Percentiles rank a stretch among this genome's conserved stretches.
Evolutionary conservation across 495 filamentous ascomycete species (phyloP).

Genomic region (Talaromyces borbonicus): DNA sequence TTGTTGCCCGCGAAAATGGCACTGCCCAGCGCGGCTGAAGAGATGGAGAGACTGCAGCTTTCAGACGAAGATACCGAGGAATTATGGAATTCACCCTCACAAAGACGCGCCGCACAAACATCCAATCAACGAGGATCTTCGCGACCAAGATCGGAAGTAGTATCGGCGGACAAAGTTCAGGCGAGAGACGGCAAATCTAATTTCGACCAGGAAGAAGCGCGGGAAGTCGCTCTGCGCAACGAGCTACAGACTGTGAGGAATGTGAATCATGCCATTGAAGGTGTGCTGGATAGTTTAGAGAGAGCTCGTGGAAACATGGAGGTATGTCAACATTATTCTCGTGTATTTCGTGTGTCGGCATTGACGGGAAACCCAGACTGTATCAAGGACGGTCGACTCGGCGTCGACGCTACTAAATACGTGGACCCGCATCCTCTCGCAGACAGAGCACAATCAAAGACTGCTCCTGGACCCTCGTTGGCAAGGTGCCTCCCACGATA

Average conservation of each 20-base stretch:
- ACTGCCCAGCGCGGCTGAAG: slow-evolving; percentile 29
- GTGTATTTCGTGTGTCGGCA: neutral
- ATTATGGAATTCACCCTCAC: slow-evolving; percentile 64
- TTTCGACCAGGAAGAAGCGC: slow-evolving; percentile 58
- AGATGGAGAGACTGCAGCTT: slow-evolving; percentile 42
- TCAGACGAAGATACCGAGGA: slow-evolving; percentile 53
- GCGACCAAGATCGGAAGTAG: slow-evolving; percentile 8
- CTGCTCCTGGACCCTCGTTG: slow-evolving; percentile 80
- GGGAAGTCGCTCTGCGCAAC: slow-evolving; percentile 59
- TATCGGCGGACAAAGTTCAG: slow-evolving; percentile 25
- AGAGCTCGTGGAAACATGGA: slow-evolving; percentile 86
- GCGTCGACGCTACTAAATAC: slow-evolving; percentile 92
- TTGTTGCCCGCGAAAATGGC: slow-evolving; percentile 16
- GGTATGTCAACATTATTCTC: slow-evolving; percentile 36
- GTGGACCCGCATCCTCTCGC: slow-evolving; percentile 90
- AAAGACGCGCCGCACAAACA: slow-evolving; percentile 21
- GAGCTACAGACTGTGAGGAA: slow-evolving; percentile 76
- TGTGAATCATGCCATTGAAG: slow-evolving; percentile 81
- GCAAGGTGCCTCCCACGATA: slow-evolving; percentile 80
- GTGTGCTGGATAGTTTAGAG: slow-evolving; percentile 67
- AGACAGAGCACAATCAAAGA: slow-evolving; percentile 94
- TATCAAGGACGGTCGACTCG: slow-evolving; percentile 72
- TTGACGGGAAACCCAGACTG: slow-evolving; percentile 49
- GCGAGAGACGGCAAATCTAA: slow-evolving; percentile 41
- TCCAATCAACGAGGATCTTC: too few species aligned